Evolutionary conservation across 306 rosid genomes (phyloP), one percentile per base, ranked within the genome.

Genomic region (Pyrus betulifolia): DNA sequence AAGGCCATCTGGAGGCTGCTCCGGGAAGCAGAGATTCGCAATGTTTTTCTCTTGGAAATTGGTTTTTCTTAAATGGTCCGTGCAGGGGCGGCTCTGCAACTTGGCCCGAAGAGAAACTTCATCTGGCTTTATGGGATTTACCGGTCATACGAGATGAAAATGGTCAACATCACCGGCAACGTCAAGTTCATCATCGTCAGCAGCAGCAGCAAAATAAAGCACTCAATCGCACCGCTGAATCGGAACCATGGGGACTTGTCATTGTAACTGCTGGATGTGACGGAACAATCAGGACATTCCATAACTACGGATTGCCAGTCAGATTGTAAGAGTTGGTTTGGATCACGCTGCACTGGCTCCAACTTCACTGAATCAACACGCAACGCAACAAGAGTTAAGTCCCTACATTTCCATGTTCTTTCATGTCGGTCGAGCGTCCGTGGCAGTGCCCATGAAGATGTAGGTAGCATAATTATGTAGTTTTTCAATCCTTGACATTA

Each of bases 31-130:
- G 83, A 80, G 90, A 86, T 15, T 76, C 81, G 0, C 93, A 92
- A 3, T 76, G 88, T 22, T 84, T 89, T 65, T 85, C 90, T 25
- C 79, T 88, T 8, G 80, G 95, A 22, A 86, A 80, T 78, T 95
- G 93, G 96, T 89, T 92, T 85, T 84, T 90, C 55, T 66, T 80
- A 22, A 93, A 95, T 35, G 86, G 84, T 19, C 8, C 86, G 2
- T 83, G 88, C 84, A 83, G 86, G 23, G 86, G 91, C 5, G 52
- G 6, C 52, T 85, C 97, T 4, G 84, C 82, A 73, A 95, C 97
- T 30, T 92, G 97, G 98, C 98, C 97, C 0, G 96, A 90, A 70
- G 98, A 95, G 89, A 88, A 89, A 76, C 97, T 92, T 70, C 92
- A 97, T 5, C 57, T 46, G 14, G 18, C 18, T 46, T 46, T 46